phyloP scores from a whole-genome alignment of 139 green algal species.

The Deuterostichococcus epilithicus region DNA sequence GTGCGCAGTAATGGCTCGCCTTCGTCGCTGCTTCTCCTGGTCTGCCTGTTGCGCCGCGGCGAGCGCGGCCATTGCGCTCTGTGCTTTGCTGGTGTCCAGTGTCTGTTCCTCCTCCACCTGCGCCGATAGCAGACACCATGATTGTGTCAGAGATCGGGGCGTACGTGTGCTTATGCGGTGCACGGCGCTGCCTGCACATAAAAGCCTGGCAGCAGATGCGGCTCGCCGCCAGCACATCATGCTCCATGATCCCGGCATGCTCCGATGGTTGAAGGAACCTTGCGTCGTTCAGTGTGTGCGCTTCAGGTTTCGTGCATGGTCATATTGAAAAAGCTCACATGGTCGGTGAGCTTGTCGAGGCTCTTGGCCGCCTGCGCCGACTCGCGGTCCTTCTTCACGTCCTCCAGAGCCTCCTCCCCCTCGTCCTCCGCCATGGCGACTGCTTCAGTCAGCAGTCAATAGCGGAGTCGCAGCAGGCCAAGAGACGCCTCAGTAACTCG shows the following conservation, averaged over 20 bases:
- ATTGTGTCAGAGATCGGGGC: neutral
- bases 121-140: neutral
- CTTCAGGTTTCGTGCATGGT: slow-evolving; percentile 8
- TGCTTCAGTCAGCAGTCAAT: neutral
- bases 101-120: slow-evolving; percentile 31
- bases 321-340: neutral
- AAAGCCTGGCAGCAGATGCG: neutral
- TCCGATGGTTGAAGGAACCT: slow-evolving; percentile 17
- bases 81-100: slow-evolving; percentile 37
- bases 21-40: slow-evolving; percentile 46
- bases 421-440: neutral
- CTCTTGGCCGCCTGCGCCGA: slow-evolving; percentile 22
- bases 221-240: neutral
- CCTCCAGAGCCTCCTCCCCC: neutral
- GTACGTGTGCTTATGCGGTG: too few species aligned
- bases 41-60: slow-evolving; percentile 52
- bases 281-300: slow-evolving; percentile 4
- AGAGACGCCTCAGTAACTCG: too few species aligned
- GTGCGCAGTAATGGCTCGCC: slow-evolving; percentile 12
- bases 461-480: too few species aligned
- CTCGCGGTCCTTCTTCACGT: slow-evolving; percentile 15
- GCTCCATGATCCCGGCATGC: slow-evolving; percentile 19
- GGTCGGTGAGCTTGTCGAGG: slow-evolving; percentile 12
- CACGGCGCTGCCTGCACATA: too few species aligned
- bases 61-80: slow-evolving; percentile 63